Conservation (phyloP, 768 basidiomycete genomes). For the Albatrellus ellisii region DNA sequence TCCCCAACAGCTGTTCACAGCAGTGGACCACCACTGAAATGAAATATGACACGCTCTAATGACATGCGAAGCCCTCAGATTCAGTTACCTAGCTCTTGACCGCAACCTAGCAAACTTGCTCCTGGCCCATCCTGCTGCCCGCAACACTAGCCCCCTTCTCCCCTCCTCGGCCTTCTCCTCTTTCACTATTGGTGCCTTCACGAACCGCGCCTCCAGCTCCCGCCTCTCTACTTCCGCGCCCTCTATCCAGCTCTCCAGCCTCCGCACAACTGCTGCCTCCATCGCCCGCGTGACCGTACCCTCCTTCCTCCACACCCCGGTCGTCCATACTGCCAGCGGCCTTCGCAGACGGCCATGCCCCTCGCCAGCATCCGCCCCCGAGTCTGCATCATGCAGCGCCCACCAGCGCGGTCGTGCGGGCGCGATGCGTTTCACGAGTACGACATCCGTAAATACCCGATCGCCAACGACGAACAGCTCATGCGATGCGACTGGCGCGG, state of each 20-base stretch:
- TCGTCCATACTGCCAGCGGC: constrained; percentile 61
- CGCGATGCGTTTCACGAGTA: constrained; percentile 70
- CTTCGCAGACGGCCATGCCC: too few relatives aligned
- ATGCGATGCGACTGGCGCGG: constrained; percentile 38
- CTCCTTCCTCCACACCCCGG: constrained; percentile 56
- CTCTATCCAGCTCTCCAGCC: constrained; percentile 28
- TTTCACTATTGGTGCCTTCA: constrained; percentile 4
- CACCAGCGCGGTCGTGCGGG: constrained; percentile 9
- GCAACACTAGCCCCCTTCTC: too few relatives aligned
- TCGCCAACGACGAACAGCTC: constrained; percentile 70
- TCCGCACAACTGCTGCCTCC: constrained; percentile 37
- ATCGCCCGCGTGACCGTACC: constrained; percentile 45
- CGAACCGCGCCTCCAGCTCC: constrained; percentile 11
- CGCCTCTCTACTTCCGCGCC: constrained; percentile 8
- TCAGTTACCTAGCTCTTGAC: too few relatives aligned
- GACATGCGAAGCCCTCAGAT: too few relatives aligned
- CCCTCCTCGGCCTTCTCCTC: neutral
- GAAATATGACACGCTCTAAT: too few relatives aligned
- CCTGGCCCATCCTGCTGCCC: too few relatives aligned
- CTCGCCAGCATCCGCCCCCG: neutral
- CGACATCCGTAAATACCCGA: constrained; percentile 82
- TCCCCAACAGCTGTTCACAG: too few relatives aligned
- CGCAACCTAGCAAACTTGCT: too few relatives aligned
- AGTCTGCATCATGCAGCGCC: too few relatives aligned
- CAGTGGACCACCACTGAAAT: too few relatives aligned